Evolutionary conservation across 768 basidiomycete species (phyloP).

Genomic region (Hygrocybe punicea): DNA sequence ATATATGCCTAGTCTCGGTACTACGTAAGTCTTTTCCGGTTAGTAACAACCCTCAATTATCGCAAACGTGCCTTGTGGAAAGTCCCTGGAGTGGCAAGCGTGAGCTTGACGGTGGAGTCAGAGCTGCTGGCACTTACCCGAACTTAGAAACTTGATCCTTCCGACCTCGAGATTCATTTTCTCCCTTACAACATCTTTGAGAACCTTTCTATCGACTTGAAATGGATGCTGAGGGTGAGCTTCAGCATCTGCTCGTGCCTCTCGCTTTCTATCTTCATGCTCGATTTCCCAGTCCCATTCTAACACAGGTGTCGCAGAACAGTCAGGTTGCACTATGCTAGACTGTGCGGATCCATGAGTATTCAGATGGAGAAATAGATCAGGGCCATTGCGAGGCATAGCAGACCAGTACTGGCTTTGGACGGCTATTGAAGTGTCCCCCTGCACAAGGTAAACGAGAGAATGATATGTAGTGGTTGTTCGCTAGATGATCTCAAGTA

Average conservation of each 20-base stretch:
- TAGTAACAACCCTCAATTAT: background rate
- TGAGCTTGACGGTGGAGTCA: slow-evolving; percentile 9
- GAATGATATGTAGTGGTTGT: too few species aligned
- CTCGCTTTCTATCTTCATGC: slow-evolving; percentile 63
- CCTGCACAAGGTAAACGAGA: too few species aligned
- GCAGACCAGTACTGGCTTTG: background rate
- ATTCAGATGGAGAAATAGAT: background rate
- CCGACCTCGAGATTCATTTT: slow-evolving; percentile 64
- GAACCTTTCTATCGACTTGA: slow-evolving; percentile 67
- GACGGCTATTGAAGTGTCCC: too few species aligned
- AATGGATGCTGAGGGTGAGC: slow-evolving; percentile 64
- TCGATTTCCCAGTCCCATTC: slow-evolving; percentile 73
- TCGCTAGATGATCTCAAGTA: too few species aligned
- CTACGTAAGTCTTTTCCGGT: background rate
- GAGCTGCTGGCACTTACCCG: slow-evolving; percentile 47
- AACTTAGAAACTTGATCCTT: slow-evolving; percentile 68
- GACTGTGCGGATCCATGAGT: background rate
- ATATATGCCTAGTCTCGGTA: slow-evolving; percentile 61
- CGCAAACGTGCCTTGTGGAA: slow-evolving; percentile 66
- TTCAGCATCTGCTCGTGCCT: slow-evolving; percentile 60
- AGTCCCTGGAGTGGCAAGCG: slow-evolving; percentile 53
- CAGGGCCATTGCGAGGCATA: background rate
- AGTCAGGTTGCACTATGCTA: background rate
- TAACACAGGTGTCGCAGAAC: background rate
- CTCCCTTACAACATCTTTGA: slow-evolving; percentile 76